Evolutionary conservation across 441 rosid genomes (phyloP), one percentile per base, ranked within the genome.

Genomic region (Lepidium campestre): DNA sequence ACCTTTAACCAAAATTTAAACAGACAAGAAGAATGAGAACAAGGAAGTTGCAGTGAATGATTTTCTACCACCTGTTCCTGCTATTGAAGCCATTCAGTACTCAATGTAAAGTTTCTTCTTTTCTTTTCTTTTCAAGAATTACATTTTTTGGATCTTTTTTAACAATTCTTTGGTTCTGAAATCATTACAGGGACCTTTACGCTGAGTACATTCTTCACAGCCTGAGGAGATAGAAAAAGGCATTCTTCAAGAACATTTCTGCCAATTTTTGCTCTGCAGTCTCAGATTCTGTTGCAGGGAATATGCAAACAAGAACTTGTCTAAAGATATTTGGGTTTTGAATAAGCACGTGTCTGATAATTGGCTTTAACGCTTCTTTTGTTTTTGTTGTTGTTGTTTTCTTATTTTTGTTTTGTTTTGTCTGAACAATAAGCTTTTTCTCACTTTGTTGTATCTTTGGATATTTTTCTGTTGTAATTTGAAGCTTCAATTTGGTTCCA

Each of bases 191-290:
- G 98, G 92, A 92, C 75, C 96, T 92, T 20, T 92, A 92, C 47
- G 97, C 97, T 15, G 97, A 90, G 68, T 92, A 92, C 86, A 79
- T 92, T 75, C 73, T 90, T 71, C 92, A 92, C 57, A 86, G 89
- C 32, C 77, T 93, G 74, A 84, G 96, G 85, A 78, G 84, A 74
- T 93, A 81, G 81, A 22, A 37, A 6, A 4, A 5, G 7, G 4
- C 17, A 14, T 35, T 25, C 32, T 27, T 70, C 62, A 65, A 65
- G 62, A 58, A 65, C 67, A 58, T 42, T 58, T 64, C 18, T 70
- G 34, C 68, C 68, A 61, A 34, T 37, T 64, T 58, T 57, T 13
- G 40, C 75, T 47, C 66, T 57, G 67, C 66, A 65, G 40, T 34
- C 48, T 72, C 48, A 57, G 76, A 65, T 57, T 57, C 2, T 49